Evolutionary conservation across 2,329 filamentous ascomycete species (phyloP), one percentile per base, ranked within the genome.

Genomic region (Monosporascus sp.): DNA sequence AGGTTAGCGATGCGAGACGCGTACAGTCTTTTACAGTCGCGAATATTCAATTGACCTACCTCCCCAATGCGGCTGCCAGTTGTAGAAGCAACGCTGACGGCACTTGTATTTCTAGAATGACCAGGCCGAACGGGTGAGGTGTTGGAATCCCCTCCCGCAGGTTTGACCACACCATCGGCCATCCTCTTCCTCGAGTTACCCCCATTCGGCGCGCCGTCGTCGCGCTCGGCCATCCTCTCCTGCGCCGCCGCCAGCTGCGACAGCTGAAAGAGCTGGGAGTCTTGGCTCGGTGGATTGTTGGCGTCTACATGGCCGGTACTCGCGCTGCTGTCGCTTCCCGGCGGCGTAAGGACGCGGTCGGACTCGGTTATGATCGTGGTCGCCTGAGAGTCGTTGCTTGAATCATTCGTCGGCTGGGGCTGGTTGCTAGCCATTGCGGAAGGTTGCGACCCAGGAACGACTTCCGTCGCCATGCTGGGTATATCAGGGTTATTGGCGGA

Each of bases 41-140:
- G 54, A 62, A 34, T 34, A 2, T 14, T 5, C 56, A 60, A 57
- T 58, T 54, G 60, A 76, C 76, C 62, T 77, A 94, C 88, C 79
- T 95, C 89, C 68, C 88, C 86, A 61, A 93, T 89, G 60, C 84
- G 86, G 63, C 82, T 89, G 48, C 82, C 79, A 47, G 81, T 78
- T 8, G 83, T 84, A 1, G 82, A 84, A 39, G 75, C 72, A 57
- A 77, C 72, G 67, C 82, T 84, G 54, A 89, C 75, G 52, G 84
- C 78, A 67, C 89, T 93, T 47, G 83, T 83, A 57, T 84, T 90
- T 63, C 89, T 81, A 27, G 86, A 86, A 68, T 90, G 88, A 31
- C 79, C 80, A 54, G 60, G 70, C 24, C 73, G 73, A 36, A 72
- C 65, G 22, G 75, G 78, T 52, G 78, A 84, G 47, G 67, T 71